Conservation (phyloP, 202 grass and related monocot genomes). For the Elaeis oleifera region DNA sequence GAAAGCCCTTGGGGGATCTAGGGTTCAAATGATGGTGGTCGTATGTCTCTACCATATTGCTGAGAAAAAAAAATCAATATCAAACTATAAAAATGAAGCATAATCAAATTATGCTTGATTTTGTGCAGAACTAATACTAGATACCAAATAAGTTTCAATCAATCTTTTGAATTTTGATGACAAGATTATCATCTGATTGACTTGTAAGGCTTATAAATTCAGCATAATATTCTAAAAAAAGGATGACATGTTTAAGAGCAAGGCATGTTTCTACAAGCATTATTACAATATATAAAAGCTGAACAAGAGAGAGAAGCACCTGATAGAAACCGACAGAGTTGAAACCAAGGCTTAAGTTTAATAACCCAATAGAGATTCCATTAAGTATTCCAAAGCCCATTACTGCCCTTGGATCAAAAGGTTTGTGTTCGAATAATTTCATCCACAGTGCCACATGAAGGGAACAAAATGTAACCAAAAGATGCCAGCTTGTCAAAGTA, state of each 20-base stretch:
- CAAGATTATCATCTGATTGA: too few relatives aligned
- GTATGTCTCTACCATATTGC: too few relatives aligned
- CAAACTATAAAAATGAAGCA: not conserved
- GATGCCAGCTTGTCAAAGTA: slow-evolving; percentile 44
- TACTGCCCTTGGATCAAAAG: slow-evolving; percentile 29
- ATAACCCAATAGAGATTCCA: slow-evolving; percentile 33
- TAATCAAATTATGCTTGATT: too few relatives aligned
- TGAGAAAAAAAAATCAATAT: not conserved
- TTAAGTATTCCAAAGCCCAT: slow-evolving; percentile 42
- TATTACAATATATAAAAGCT: not conserved
- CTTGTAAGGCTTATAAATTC: too few relatives aligned
- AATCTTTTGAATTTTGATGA: too few relatives aligned
- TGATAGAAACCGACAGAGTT: slow-evolving; percentile 42
- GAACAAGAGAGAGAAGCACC: slow-evolving; percentile 6
- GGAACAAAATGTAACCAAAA: slow-evolving; percentile 39
- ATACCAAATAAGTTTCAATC: too few relatives aligned
- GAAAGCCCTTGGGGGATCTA: too few relatives aligned
- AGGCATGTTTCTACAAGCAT: not conserved
- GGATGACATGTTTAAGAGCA: not conserved
- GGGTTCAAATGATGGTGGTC: too few relatives aligned
- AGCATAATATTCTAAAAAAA: too few relatives aligned
- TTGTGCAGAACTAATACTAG: too few relatives aligned
- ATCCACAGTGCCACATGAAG: slow-evolving; percentile 33
- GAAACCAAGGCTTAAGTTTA: slow-evolving; percentile 41
- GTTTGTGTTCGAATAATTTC: slow-evolving; percentile 34